Conservation (phyloP, 2,329 filamentous ascomycete species). For the Apiospora arundinis region DNA sequence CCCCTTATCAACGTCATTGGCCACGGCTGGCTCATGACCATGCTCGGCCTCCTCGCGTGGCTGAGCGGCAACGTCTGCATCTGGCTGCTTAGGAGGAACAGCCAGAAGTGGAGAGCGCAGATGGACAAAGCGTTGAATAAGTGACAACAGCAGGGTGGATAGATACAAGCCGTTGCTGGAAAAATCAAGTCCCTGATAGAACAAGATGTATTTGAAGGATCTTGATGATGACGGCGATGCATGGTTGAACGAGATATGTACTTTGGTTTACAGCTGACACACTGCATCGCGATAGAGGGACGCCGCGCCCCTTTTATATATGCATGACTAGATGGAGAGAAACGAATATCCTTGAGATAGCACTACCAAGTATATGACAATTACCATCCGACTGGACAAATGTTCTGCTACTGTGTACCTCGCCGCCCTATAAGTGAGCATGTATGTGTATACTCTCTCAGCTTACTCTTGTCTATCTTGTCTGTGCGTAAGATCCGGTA, state of each 20-base stretch:
- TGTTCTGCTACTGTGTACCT: not conserved
- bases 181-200: too few relatives aligned
- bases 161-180: too few relatives aligned
- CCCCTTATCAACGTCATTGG: slow-evolving; percentile 75
- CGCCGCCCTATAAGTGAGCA: not conserved
- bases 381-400: not conserved
- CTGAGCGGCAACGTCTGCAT: slow-evolving; percentile 63
- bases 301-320: not conserved
- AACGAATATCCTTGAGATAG: not conserved
- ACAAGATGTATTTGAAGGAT: too few relatives aligned
- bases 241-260: not conserved
- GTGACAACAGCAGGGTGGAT: not conserved
- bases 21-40: slow-evolving; percentile 78
- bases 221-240: not conserved
- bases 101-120: slow-evolving; percentile 65
- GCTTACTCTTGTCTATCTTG: too few relatives aligned
- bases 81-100: slow-evolving; percentile 65
- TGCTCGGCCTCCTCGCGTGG: slow-evolving; percentile 58
- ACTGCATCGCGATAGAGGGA: not conserved
- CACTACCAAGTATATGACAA: not conserved
- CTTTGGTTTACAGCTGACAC: too few relatives aligned
- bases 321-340: not conserved
- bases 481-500: not conserved
- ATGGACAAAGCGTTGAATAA: slow-evolving; percentile 55
- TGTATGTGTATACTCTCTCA: not conserved